Evolutionary conservation across 345 rosid species (phyloP).

Genomic region (Corymbia maculata): DNA sequence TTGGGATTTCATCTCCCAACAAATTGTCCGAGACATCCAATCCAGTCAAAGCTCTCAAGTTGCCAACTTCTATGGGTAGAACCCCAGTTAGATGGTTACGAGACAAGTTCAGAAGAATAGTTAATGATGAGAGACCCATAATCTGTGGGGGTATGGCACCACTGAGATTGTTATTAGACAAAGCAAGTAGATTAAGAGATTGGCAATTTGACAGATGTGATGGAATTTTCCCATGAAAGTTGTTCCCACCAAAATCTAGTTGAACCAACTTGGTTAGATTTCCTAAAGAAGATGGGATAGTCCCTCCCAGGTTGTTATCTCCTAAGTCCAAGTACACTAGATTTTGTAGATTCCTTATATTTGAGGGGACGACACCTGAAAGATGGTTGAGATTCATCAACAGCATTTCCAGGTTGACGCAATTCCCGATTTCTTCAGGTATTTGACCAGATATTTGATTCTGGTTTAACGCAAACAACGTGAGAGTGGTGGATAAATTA

Average conservation of each 20-base stretch:
- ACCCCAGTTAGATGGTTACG: neutral
- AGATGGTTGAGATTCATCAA: neutral
- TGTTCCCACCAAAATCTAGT: neutral
- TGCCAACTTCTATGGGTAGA: neutral
- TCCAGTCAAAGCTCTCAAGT: neutral
- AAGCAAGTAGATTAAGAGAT: neutral
- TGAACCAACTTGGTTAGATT: neutral
- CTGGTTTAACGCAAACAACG: fast-evolving
- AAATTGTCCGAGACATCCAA: neutral
- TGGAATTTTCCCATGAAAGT: neutral
- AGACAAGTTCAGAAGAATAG: neutral
- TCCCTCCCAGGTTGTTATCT: neutral
- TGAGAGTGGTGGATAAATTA: neutral
- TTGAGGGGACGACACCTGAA: neutral
- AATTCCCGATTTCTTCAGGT: neutral
- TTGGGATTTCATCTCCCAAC: neutral
- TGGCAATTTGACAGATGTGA: neutral
- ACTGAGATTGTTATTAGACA: neutral
- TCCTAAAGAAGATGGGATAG: neutral
- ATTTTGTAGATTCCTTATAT: neutral
- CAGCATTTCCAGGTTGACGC: neutral
- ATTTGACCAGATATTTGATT: neutral
- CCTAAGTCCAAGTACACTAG: fast-evolving
- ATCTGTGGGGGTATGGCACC: neutral
- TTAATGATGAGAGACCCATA: neutral